Evolutionary conservation across 2,329 filamentous ascomycete genomes (phyloP).

Genomic region (Claviceps paspali): DNA sequence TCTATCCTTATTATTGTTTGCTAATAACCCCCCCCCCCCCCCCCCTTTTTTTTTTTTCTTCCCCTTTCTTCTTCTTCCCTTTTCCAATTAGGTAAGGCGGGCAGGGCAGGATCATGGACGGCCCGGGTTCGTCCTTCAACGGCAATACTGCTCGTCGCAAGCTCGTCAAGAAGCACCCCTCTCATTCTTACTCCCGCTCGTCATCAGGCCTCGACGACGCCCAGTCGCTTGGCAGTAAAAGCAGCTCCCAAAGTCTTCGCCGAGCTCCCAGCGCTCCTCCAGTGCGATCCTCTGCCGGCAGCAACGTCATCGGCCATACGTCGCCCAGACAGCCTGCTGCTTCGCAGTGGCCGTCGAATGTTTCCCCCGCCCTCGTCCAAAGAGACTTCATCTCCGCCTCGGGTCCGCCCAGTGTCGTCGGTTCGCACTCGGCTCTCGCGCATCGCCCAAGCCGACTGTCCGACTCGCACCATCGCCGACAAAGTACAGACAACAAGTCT

Average conservation of each 20-base stretch:
- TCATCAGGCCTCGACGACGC: slow-evolving; percentile 40
- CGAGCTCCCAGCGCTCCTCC: slow-evolving; percentile 45
- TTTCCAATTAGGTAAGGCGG: slow-evolving; percentile 9
- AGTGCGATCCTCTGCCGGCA: slow-evolving; percentile 29
- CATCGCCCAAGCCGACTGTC: slow-evolving; percentile 10
- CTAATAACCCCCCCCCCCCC: too few species aligned
- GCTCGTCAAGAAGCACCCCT: slow-evolving; percentile 47
- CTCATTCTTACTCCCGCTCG: slow-evolving; percentile 25
- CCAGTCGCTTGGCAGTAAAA: slow-evolving; percentile 44
- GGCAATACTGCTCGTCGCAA: slow-evolving; percentile 39
- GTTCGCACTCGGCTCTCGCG: slow-evolving; percentile 7
- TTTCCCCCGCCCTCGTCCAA: slow-evolving; percentile 29
- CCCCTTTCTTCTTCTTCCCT: too few species aligned
- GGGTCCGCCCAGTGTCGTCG: slow-evolving; percentile 1
- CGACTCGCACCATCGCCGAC: slow-evolving; percentile 8
- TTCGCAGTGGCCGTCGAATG: slow-evolving; percentile 26
- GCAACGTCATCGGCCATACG: slow-evolving; percentile 33
- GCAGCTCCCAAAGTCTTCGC: slow-evolving; percentile 47
- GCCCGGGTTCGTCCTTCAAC: slow-evolving; percentile 26
- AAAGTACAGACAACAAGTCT: slow-evolving; percentile 20
- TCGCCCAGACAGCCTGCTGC: slow-evolving; percentile 31
- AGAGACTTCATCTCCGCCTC: slow-evolving; percentile 28
- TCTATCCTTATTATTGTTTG: too few species aligned
- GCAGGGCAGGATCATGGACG: slow-evolving; percentile 29
- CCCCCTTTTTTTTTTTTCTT: too few species aligned